Evolutionary conservation across 768 basidiomycete species (phyloP).

Genomic region (Suillus paluster): DNA sequence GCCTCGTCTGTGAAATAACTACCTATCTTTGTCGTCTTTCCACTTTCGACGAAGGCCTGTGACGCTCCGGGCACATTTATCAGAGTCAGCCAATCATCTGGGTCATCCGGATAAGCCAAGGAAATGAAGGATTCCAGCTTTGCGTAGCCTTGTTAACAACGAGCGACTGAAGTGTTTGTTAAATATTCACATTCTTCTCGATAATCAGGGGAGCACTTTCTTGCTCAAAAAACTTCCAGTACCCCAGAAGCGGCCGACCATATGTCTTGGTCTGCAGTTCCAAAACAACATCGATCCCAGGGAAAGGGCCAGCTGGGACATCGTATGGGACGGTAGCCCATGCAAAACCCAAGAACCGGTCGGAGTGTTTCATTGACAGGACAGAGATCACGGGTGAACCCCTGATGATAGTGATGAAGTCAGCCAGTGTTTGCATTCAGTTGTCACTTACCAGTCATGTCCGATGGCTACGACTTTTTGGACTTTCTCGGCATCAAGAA

Average conservation of each 20-base stretch:
- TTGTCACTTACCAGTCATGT: conserved; percentile 42
- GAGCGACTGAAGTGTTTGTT: background rate
- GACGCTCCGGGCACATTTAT: conserved; percentile 40
- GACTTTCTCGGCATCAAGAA: conserved; percentile 41
- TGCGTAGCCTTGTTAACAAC: background rate
- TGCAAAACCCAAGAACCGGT: conserved; percentile 45
- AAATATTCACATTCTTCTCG: conserved; percentile 37
- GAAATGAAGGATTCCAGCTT: conserved; percentile 46
- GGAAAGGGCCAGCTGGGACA: conserved; percentile 28
- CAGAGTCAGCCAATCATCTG: conserved; percentile 38
- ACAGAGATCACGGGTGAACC: conserved; percentile 38
- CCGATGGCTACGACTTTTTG: conserved; percentile 39
- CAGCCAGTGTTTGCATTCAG: background rate
- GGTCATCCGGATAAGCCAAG: conserved; percentile 39
- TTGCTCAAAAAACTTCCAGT: conserved; percentile 43
- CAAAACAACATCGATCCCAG: conserved; percentile 31
- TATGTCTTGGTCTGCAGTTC: conserved; percentile 28
- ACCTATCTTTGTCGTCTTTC: conserved; percentile 23
- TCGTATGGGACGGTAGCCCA: conserved; percentile 42
- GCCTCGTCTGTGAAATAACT: conserved; percentile 39
- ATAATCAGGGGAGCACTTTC: conserved; percentile 37
- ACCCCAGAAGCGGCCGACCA: conserved; percentile 46
- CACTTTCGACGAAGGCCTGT: conserved; percentile 34
- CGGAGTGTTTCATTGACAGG: conserved; percentile 41
- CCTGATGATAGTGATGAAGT: conserved; percentile 29